Percentiles rank a stretch among this genome's conserved stretches.
phyloP scores from a whole-genome alignment of 345 rosid species.

The Gynandropsis gynandra region DNA sequence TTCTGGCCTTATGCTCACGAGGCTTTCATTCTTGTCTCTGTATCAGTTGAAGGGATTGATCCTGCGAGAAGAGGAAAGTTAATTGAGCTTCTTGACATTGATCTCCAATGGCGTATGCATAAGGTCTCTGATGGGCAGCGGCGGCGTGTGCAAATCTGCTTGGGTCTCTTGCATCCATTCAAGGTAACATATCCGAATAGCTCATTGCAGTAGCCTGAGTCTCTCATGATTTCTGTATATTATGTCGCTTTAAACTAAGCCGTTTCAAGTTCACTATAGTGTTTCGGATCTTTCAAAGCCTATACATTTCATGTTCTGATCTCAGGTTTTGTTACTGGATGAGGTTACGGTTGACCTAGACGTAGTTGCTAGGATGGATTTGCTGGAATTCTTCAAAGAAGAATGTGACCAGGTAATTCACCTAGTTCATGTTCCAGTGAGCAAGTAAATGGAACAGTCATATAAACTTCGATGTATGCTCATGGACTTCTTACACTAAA shows the following conservation, averaged over 20 bases:
- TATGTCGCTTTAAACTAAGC: background rate
- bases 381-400: slow-evolving; percentile 81
- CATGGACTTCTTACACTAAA: background rate
- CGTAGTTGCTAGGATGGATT: slow-evolving; percentile 90
- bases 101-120: slow-evolving; percentile 96
- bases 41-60: slow-evolving; percentile 85
- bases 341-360: slow-evolving; percentile 95
- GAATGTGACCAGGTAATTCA: slow-evolving; percentile 72
- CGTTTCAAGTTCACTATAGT: slow-evolving; percentile 5
- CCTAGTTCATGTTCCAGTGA: background rate
- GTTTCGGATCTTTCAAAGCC: background rate
- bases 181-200: slow-evolving; percentile 38
- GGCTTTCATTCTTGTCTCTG: background rate
- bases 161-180: slow-evolving; percentile 95
- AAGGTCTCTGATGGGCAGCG: slow-evolving; percentile 98
- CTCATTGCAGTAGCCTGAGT: no score
- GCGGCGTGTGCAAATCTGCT: slow-evolving; percentile 93
- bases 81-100: slow-evolving; percentile 91
- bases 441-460: background rate
- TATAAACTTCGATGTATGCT: background rate
- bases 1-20: slow-evolving; percentile 1
- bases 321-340: slow-evolving; percentile 82
- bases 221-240: background rate
- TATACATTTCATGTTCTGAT: slow-evolving; percentile 1
- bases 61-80: slow-evolving; percentile 74